phyloP scores from a whole-genome alignment of 2,329 filamentous ascomycete species.

The Shiraia sp. region DNA sequence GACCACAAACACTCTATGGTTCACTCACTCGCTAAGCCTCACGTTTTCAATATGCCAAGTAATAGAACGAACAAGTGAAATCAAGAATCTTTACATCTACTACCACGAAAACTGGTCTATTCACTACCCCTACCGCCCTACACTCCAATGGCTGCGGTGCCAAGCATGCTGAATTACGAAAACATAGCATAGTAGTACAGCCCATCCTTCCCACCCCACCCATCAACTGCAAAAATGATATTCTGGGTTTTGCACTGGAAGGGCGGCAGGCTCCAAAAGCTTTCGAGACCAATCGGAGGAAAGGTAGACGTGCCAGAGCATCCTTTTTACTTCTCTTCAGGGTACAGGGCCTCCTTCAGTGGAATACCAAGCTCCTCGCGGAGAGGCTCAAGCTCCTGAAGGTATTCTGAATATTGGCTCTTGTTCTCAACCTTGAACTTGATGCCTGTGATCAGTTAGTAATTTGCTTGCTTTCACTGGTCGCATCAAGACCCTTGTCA shows the following conservation, averaged over 20 bases:
- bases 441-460: conserved; percentile 67
- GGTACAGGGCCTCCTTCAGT: conserved; percentile 92
- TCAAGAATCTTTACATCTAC: conserved; percentile 34
- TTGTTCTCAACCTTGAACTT: conserved; percentile 99
- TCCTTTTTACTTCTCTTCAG: conserved; percentile 51
- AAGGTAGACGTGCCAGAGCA: conserved; percentile 13
- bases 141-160: conserved; percentile 7
- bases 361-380: conserved; percentile 91
- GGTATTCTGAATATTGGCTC: conserved; percentile 94
- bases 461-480: conserved; percentile 14
- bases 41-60: too few species aligned
- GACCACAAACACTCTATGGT: too few species aligned
- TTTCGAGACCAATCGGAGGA: conserved; percentile 13
- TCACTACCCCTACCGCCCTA: conserved; percentile 9
- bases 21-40: too few species aligned
- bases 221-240: conserved; percentile 26
- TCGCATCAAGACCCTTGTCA: not conserved
- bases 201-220: conserved; percentile 19
- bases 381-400: conserved; percentile 88
- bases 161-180: conserved; percentile 19
- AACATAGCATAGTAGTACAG: conserved; percentile 35
- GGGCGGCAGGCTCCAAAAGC: conserved; percentile 14
- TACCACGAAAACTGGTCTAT: conserved; percentile 31
- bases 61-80: not conserved
- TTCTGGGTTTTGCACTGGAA: conserved; percentile 27